A percentile compares a stretch with the other conserved stretches of the same genome.
Evolutionary conservation across 306 rosid species (phyloP).

Genomic region (Fragaria nilgerrensis): DNA sequence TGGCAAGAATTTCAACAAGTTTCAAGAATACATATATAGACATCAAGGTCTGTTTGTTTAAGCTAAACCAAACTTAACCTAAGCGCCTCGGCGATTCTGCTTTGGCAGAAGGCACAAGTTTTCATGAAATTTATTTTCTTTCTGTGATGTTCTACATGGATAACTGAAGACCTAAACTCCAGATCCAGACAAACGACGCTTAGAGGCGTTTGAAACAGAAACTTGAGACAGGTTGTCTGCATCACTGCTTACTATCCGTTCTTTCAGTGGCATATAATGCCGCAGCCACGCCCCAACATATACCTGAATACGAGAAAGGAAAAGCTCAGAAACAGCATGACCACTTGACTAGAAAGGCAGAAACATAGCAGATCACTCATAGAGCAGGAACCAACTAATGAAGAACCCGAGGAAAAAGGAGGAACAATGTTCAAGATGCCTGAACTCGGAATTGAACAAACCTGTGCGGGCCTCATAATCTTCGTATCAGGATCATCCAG

Average conservation of each 20-base stretch:
- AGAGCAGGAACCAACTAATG: not conserved
- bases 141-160: conserved; percentile 2
- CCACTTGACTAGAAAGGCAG: too few species aligned
- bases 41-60: conserved; percentile 8
- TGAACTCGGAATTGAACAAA: conserved; percentile 4
- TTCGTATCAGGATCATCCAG: conserved; percentile 89
- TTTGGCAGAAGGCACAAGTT: not conserved
- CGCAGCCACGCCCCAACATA: conserved; percentile 81
- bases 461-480: conserved; percentile 95
- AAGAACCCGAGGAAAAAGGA: not conserved
- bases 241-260: conserved; percentile 38
- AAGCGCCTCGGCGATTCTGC: not conserved
- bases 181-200: conserved; percentile 72
- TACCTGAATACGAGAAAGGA: conserved; percentile 44
- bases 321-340: conserved; percentile 2
- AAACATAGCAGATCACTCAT: not conserved
- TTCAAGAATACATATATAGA: not conserved
- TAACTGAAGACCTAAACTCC: conserved; percentile 38
- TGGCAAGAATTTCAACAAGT: not conserved
- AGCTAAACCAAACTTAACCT: not conserved
- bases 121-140: not conserved
- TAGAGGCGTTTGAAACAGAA: conserved; percentile 75
- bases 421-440: not conserved
- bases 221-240: conserved; percentile 70
- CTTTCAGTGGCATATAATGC: conserved; percentile 54